Conservation (phyloP, 2,329 filamentous ascomycete species). For the Penicillium verrucosum region DNA sequence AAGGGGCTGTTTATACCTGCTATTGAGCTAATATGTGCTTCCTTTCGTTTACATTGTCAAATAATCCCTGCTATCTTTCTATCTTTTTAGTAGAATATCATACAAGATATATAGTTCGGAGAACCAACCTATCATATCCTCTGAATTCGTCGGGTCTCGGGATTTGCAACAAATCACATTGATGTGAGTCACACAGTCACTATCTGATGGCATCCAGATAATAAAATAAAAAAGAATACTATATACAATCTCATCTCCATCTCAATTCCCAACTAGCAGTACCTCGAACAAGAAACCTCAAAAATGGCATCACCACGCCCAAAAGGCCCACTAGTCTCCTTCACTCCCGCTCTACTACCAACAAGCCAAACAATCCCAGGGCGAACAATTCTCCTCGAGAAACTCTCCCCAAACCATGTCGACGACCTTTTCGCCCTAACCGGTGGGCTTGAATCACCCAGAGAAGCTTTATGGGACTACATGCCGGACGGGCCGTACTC, state of each 20-base stretch:
- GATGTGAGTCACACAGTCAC: neutral
- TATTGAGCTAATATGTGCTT: neutral
- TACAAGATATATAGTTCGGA: neutral
- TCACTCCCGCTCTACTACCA: slow-evolving; percentile 8
- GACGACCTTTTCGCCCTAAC: slow-evolving; percentile 29
- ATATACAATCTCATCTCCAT: neutral
- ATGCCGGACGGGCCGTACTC: slow-evolving; percentile 38
- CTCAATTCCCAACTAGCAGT: neutral
- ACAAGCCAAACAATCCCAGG: slow-evolving; percentile 16
- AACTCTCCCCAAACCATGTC: slow-evolving; percentile 28
- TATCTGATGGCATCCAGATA: neutral
- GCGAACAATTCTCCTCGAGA: slow-evolving; percentile 29
- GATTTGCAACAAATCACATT: neutral
- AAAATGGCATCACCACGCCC: slow-evolving; percentile 9
- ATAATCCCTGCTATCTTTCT: neutral
- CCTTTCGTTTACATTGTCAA: neutral
- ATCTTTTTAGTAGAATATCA: neutral
- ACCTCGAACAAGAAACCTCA: neutral
- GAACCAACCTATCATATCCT: neutral
- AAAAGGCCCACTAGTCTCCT: slow-evolving; percentile 10
- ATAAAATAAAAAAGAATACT: neutral
- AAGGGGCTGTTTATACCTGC: neutral
- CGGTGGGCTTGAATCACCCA: slow-evolving; percentile 20
- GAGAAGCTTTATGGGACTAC: slow-evolving; percentile 42
- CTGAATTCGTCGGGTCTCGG: neutral